Conservation (phyloP, 345 rosid genomes). For the Gossypium herbaceum region DNA sequence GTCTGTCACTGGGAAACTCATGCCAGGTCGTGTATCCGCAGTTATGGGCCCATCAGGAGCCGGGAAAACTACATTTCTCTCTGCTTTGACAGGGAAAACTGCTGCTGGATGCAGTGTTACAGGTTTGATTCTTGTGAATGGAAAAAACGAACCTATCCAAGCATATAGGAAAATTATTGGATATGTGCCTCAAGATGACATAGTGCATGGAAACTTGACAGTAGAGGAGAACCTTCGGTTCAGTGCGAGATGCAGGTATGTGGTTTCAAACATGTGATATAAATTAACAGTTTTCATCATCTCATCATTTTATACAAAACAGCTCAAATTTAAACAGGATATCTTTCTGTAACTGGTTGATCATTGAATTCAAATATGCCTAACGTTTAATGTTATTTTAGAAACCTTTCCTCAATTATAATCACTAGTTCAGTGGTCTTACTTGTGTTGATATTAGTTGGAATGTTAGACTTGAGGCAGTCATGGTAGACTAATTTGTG, state of each 20-base stretch:
- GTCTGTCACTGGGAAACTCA: conserved; percentile 73
- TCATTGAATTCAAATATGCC: background rate
- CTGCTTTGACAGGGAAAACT: conserved; percentile 71
- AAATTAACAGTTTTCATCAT: background rate
- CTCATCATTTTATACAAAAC: conserved; percentile 5
- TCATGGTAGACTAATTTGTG: background rate
- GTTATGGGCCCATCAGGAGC: conserved; percentile 99
- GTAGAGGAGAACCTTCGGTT: conserved; percentile 92
- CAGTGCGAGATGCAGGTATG: conserved; percentile 87
- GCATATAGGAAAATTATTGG: conserved; percentile 80
- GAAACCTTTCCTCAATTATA: background rate
- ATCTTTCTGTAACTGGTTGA: background rate
- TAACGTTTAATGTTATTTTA: background rate
- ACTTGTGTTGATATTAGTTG: background rate
- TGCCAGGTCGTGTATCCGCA: conserved; percentile 95
- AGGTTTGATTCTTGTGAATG: conserved; percentile 76
- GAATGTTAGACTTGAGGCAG: background rate
- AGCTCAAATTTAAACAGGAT: background rate
- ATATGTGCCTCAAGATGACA: conserved; percentile 93
- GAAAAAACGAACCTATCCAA: conserved; percentile 62
- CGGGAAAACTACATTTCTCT: conserved; percentile 87
- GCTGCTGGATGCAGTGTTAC: conserved; percentile 60
- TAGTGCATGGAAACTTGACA: conserved; percentile 88
- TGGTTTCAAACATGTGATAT: background rate
- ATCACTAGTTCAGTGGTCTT: background rate